Conservation (phyloP, 306 rosid species). For the Acacia confusa region DNA sequence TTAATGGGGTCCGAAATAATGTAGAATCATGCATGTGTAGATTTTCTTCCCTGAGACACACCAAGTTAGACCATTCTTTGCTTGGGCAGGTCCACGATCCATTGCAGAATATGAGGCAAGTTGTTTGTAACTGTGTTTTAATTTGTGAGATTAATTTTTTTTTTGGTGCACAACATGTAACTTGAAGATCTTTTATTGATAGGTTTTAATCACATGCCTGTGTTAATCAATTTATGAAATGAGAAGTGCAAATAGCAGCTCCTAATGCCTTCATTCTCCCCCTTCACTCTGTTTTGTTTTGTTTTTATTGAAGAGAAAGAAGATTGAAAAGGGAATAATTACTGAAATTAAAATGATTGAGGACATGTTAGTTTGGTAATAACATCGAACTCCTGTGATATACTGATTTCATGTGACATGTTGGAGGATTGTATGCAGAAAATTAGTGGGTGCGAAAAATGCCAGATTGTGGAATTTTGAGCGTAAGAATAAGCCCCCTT, state of each 20-base stretch:
- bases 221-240: neutral
- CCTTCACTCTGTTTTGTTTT: too few relatives aligned
- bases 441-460: constrained; percentile 6
- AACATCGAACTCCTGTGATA: constrained; percentile 14
- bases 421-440: constrained; percentile 28
- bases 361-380: constrained; percentile 17
- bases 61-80: constrained; percentile 22
- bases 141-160: constrained; percentile 4
- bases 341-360: constrained; percentile 23
- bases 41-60: constrained; percentile 28
- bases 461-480: neutral
- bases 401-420: constrained; percentile 3
- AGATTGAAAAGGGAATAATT: neutral
- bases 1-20: constrained; percentile 37
- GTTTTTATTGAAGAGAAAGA: neutral
- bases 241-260: neutral
- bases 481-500: neutral
- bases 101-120: constrained; percentile 2
- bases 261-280: neutral
- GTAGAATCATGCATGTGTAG: constrained; percentile 28
- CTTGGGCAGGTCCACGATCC: constrained; percentile 38
- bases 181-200: neutral
- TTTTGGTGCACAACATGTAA: neutral
- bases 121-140: constrained; percentile 14
- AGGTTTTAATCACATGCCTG: neutral